phyloP scores from a whole-genome alignment of 331 rosid species.

The Dryas integrifolia region DNA sequence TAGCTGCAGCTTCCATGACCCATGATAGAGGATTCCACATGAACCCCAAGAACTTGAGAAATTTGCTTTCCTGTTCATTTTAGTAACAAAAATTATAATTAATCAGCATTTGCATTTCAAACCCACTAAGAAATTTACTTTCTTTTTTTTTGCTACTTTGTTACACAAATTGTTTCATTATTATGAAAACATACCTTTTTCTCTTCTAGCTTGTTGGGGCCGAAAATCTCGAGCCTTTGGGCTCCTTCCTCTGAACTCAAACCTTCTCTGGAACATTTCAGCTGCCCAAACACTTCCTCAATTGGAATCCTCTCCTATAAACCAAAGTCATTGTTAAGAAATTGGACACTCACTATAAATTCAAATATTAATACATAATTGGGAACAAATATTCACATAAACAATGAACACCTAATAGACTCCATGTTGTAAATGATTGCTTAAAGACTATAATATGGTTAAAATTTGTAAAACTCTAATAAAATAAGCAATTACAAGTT shows the following conservation, averaged over 20 bases:
- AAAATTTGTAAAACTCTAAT: too few relatives aligned
- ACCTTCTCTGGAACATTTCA: slow-evolving; percentile 90
- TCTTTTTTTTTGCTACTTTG: neutral
- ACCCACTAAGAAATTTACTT: neutral
- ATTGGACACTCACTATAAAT: neutral
- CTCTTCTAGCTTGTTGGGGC: slow-evolving; percentile 99
- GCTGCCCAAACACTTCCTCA: slow-evolving; percentile 86
- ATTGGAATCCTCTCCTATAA: slow-evolving; percentile 86
- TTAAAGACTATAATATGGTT: too few relatives aligned
- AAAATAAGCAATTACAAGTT: too few relatives aligned
- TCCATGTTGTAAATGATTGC: too few relatives aligned
- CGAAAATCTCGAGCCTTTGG: slow-evolving; percentile 80
- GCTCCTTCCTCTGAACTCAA: slow-evolving; percentile 71
- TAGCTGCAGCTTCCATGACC: slow-evolving; percentile 98
- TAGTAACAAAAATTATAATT: neutral
- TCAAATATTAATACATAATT: too few relatives aligned
- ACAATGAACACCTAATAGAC: too few relatives aligned
- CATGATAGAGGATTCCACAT: slow-evolving; percentile 99
- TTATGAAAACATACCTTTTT: slow-evolving; percentile 52
- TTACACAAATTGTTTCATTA: neutral
- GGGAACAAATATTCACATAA: too few relatives aligned
- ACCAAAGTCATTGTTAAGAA: slow-evolving; percentile 22
- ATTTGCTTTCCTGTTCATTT: slow-evolving; percentile 74
- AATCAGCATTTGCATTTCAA: neutral
- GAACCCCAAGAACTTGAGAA: slow-evolving; percentile 95